Conservation (phyloP, 495 filamentous ascomycete species). For the Tuber aestivum region DNA sequence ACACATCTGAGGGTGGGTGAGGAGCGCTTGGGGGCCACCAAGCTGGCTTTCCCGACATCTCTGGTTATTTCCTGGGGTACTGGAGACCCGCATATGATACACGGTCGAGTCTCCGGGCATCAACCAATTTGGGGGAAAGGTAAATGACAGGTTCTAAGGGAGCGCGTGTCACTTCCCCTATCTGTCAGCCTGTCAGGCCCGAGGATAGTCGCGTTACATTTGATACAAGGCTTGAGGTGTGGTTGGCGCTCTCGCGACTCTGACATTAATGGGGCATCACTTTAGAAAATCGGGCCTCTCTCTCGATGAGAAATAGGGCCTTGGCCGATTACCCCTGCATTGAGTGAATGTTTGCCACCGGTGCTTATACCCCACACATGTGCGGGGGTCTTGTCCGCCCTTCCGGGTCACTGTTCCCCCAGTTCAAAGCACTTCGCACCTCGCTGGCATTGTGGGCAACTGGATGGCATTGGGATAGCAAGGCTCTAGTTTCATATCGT, state of each 20-base stretch:
- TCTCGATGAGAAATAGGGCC: neutral
- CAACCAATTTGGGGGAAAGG: neutral
- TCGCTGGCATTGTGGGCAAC: neutral
- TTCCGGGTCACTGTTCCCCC: too few species aligned
- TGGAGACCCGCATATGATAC: neutral
- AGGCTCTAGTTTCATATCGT: neutral
- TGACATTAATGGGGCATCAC: neutral
- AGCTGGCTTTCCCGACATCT: neutral
- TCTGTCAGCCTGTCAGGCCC: neutral
- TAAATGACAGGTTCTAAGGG: neutral
- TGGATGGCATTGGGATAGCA: neutral
- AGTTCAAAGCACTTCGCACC: neutral
- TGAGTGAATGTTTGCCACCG: neutral
- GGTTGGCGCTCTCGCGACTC: neutral
- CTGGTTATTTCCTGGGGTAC: neutral
- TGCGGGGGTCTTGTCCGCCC: too few species aligned
- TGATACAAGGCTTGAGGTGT: neutral
- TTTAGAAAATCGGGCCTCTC: neutral
- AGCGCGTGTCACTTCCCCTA: neutral
- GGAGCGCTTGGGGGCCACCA: neutral
- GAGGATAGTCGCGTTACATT: neutral
- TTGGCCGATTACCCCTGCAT: neutral
- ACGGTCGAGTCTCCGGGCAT: neutral
- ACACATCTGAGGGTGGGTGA: neutral
- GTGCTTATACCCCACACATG: too few species aligned